Evolutionary conservation across 225 moss, liverwort and hornwort species (phyloP).

Genomic region (Climacium dendroides): DNA sequence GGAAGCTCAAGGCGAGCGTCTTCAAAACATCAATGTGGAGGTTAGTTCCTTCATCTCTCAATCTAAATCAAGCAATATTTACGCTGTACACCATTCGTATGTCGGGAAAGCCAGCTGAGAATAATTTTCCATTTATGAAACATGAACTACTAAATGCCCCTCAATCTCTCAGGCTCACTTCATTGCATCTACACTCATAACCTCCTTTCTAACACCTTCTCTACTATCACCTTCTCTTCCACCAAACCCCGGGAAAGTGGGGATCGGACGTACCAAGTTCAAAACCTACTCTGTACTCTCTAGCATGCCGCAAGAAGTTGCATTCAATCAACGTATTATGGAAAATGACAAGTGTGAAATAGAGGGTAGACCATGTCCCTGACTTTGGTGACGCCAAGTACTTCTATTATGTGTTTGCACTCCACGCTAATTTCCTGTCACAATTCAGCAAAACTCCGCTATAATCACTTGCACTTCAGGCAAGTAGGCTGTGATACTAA

Average conservation of each 20-base stretch:
- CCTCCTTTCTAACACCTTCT: background rate
- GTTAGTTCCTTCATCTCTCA: background rate
- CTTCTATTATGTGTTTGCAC: background rate
- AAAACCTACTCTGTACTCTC: background rate
- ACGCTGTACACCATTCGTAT: background rate
- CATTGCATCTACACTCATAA: background rate
- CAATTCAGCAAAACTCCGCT: background rate
- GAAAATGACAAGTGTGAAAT: background rate
- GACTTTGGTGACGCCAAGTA: too few species aligned
- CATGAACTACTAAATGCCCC: background rate
- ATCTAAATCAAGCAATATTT: background rate
- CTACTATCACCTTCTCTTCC: background rate
- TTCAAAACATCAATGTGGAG: constrained; percentile 41
- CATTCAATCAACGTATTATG: background rate
- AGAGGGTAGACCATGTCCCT: background rate
- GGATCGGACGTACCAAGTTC: background rate
- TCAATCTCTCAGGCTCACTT: background rate
- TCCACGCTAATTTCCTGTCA: too few species aligned
- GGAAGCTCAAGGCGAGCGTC: constrained; percentile 38
- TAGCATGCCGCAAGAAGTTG: background rate
- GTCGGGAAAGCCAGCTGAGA: background rate
- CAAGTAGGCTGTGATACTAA: background rate
- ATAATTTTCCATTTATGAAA: background rate
- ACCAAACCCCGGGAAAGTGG: too few species aligned
- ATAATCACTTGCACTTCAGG: background rate